Base-by-base conservation (phyloP, 345 rosid genomes). In the Murraya koenigii region DNA sequence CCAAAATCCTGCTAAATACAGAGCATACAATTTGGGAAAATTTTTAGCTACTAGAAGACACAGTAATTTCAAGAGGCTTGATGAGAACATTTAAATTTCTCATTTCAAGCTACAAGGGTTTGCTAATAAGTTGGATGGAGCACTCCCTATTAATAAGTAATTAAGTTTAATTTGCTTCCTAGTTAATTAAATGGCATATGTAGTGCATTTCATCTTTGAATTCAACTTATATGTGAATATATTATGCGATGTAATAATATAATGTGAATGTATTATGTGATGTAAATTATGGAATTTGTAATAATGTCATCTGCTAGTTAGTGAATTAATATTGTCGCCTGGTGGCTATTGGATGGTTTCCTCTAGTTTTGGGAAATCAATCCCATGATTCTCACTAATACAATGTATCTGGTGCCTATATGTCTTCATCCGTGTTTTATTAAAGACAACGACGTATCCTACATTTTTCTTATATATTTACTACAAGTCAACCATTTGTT, bases 81-180 rank as follows among this genome's bases (percentile, higher is more conserved):
- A 75, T n/a, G 86, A 86, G 72, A 88, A 86, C 77, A 67, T 88
- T 78, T 88, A 86, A 35, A 86, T 88, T 13, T 59, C 33, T 14
- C 80, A 88, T 47, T 88, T 88, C 80, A 81, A 54, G 75, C 39
- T 69, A 1, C 62, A 66, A 2, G 76, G 76, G 28, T 47, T 19
- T 3, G 28, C 72, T 14, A 69, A 49, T 32, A 8, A 69, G 36
- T 30, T 69, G 17, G 36, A 17, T 7, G 59, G 36, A 17, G n/a
- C 17, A 19, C 49, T 66, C 30, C 1, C 47, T 22, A n/a, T 36
- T 6, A 8, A 64, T 0, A 52, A 17, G 56, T 52, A 52, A 17
- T 52, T 6, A 52, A 17, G 17, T 44, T 3, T 0, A 52, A 52
- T 52, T 4, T 17, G 2, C 56, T 17, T 52, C 17, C 0, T 17